phyloP scores from a whole-genome alignment of 306 rosid genomes.

The Quercus engelmannii region DNA sequence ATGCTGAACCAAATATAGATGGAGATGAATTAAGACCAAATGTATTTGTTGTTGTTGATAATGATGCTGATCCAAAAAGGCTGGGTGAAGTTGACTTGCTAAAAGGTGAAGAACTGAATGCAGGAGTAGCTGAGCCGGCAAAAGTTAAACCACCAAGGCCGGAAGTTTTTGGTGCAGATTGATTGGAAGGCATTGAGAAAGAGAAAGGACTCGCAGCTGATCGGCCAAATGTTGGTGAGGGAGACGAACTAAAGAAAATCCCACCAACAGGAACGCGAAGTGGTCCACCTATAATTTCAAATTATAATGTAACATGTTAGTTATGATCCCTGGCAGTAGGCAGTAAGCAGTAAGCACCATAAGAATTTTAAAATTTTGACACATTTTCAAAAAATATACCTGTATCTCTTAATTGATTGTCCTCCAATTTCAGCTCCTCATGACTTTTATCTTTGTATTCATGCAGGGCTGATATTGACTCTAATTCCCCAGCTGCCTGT shows the following conservation, averaged over 20 bases:
- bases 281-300: conserved; percentile 74
- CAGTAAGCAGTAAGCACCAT: not conserved
- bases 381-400: conserved; percentile 29
- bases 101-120: conserved; percentile 63
- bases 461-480: conserved; percentile 93
- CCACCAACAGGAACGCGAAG: conserved; percentile 47
- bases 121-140: conserved; percentile 48
- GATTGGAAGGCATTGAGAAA: no score
- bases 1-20: conserved; percentile 34
- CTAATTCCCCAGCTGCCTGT: conserved; percentile 56
- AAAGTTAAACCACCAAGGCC: conserved; percentile 46
- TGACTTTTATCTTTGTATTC: conserved; percentile 87
- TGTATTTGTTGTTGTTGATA: conserved; percentile 36
- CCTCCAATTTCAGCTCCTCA: conserved; percentile 96
- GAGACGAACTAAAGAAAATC: conserved; percentile 50
- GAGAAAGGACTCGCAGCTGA: conserved; percentile 50
- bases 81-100: conserved; percentile 46
- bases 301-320: conserved; percentile 3
- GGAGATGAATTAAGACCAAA: conserved; percentile 50
- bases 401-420: conserved; percentile 89
- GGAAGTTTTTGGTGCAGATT: no score
- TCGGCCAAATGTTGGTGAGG: conserved; percentile 57
- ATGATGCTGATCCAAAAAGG: conserved; percentile 39
- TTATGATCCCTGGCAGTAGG: not conserved
- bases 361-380: not conserved